A percentile compares a stretch with the other conserved stretches of the same genome.
These are phyloP conservation scores for Pseudogymnoascus sp. DNA, from an alignment of 2,329 filamentous ascomycete genomes.

Conservation along the genomic window DNA sequence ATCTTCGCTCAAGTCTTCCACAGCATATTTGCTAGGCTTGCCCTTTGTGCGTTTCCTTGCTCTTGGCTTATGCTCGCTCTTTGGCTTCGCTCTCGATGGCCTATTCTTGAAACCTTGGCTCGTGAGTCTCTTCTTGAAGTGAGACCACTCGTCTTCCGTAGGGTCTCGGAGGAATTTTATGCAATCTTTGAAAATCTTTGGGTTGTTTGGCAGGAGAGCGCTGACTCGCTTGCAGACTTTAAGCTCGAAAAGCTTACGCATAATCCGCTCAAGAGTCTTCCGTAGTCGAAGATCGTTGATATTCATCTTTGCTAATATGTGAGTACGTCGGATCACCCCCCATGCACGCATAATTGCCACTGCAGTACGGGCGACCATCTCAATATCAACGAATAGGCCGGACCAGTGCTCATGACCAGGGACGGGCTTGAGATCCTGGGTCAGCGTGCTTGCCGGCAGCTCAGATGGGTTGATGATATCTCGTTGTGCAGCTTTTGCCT, in stretches of 20 bases:
- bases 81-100: slow-evolving; percentile 21
- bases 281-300: slow-evolving; percentile 47
- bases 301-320: slow-evolving; percentile 49
- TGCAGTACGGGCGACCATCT: slow-evolving; percentile 47
- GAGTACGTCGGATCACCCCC: slow-evolving; percentile 48
- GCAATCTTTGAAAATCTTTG: slow-evolving; percentile 51
- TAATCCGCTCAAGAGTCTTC: slow-evolving; percentile 50
- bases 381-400: slow-evolving; percentile 48
- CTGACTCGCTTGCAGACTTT: slow-evolving; percentile 50
- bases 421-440: slow-evolving; percentile 42
- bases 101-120: slow-evolving; percentile 25
- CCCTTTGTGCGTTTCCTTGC: neutral
- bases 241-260: slow-evolving; percentile 46
- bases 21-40: neutral
- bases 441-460: slow-evolving; percentile 24
- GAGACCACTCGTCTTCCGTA: slow-evolving; percentile 46
- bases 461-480: slow-evolving; percentile 10
- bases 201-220: slow-evolving; percentile 37
- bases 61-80: slow-evolving; percentile 15
- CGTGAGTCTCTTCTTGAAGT: slow-evolving; percentile 37
- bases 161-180: slow-evolving; percentile 50
- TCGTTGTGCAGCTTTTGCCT: slow-evolving; percentile 26
- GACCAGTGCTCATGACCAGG: slow-evolving; percentile 49
- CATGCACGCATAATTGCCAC: slow-evolving; percentile 49
- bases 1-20: slow-evolving; percentile 7